Evolutionary conservation across 2,329 filamentous ascomycete species (phyloP).

Genomic region (Didymella glomerata): DNA sequence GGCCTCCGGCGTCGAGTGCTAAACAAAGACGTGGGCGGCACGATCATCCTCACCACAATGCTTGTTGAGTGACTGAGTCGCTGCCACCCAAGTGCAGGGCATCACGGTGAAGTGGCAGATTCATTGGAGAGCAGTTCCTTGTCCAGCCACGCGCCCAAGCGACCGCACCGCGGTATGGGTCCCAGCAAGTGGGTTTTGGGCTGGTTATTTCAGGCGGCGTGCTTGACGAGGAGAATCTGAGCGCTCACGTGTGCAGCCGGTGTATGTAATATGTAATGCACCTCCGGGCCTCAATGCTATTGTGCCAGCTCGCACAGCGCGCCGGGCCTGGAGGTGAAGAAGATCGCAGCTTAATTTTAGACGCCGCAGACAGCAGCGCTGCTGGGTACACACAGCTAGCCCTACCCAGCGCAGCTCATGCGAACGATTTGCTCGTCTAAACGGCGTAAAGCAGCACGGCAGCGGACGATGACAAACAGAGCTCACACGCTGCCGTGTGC

Average conservation of each 20-base stretch:
- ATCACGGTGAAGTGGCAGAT: constrained; percentile 15
- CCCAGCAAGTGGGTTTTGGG: constrained; percentile 31
- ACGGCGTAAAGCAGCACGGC: constrained; percentile 20
- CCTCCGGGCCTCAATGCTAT: neutral
- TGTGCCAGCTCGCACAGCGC: constrained; percentile 5
- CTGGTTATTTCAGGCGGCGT: constrained; percentile 28
- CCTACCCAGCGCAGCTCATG: constrained; percentile 12
- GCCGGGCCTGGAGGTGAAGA: constrained; percentile 4
- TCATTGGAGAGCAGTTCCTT: constrained; percentile 28
- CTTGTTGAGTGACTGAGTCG: constrained; percentile 13
- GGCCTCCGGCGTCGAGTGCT: constrained; percentile 12
- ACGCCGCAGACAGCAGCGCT: constrained; percentile 16
- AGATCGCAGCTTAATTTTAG: constrained; percentile 14
- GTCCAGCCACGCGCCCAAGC: constrained; percentile 34
- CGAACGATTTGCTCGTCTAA: constrained; percentile 21
- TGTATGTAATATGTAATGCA: constrained; percentile 29
- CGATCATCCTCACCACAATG: constrained; percentile 7
- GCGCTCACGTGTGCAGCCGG: constrained; percentile 36
- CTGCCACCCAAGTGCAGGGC: constrained; percentile 20
- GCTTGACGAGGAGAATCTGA: constrained; percentile 31
- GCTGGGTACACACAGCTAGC: constrained; percentile 15
- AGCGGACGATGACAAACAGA: constrained; percentile 17
- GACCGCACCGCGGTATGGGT: constrained; percentile 25
- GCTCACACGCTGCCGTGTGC: constrained; percentile 27
- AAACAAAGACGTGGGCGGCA: constrained; percentile 20